Evolutionary conservation across 1,139 yeast species (phyloP).

Genomic region (Hyphopichia wangnamkhiaoensis): DNA sequence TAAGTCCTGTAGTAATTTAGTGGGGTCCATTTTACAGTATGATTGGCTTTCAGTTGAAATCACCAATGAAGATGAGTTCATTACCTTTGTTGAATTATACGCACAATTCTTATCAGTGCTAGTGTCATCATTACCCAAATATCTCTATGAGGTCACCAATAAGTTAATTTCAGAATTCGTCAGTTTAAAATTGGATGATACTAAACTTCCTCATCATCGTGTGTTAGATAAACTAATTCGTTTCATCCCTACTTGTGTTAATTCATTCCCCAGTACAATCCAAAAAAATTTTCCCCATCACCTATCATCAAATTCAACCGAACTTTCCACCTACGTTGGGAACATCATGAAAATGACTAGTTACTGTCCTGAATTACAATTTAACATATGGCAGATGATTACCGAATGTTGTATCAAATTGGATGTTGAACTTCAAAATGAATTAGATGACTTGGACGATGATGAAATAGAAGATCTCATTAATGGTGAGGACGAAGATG

Average conservation of each 20-base stretch:
- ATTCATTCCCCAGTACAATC: constrained; percentile 60
- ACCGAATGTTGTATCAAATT: constrained; percentile 80
- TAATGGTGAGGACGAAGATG: constrained; percentile 51
- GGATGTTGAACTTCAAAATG: constrained; percentile 93
- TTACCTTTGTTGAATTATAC: constrained; percentile 48
- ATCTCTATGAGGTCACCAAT: constrained; percentile 81
- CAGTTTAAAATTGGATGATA: constrained; percentile 13
- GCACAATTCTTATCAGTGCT: constrained; percentile 74
- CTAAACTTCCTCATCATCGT: constrained; percentile 54
- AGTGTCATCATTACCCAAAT: constrained; percentile 84
- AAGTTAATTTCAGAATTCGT: constrained; percentile 63
- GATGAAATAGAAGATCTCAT: constrained; percentile 70
- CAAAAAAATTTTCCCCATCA: constrained; percentile 77
- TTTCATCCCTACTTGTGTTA: constrained; percentile 79
- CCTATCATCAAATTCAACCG: constrained; percentile 52
- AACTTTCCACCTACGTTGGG: constrained; percentile 61
- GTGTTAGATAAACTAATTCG: constrained; percentile 63
- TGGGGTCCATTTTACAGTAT: constrained; percentile 38
- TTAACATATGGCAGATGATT: constrained; percentile 76
- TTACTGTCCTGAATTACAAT: constrained; percentile 75
- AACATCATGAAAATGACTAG: constrained; percentile 61
- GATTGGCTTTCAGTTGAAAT: constrained; percentile 55
- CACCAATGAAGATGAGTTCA: constrained; percentile 22
- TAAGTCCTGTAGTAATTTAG: constrained; percentile 30
- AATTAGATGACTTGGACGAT: constrained; percentile 75